Percentiles rank a stretch among this genome's conserved stretches.
These are phyloP conservation scores for Graphiopsis chlorocephala DNA, from an alignment of 2,329 filamentous ascomycete genomes.

Conservation along the genomic window DNA sequence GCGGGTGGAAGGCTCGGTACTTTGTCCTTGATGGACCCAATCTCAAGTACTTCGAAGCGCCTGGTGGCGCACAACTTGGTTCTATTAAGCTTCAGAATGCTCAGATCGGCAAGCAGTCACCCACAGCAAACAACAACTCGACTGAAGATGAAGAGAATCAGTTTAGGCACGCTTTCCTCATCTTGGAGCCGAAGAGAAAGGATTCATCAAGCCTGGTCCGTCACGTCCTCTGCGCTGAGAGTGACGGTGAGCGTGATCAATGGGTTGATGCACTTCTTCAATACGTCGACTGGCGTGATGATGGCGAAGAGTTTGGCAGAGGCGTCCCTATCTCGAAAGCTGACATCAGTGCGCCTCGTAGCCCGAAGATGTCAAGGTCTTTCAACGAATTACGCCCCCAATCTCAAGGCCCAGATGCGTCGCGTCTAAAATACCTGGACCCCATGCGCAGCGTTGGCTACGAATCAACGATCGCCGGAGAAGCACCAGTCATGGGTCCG, in stretches of 20 bases:
- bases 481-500: constrained; percentile 54
- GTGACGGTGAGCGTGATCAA: constrained; percentile 82
- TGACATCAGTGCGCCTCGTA: constrained; percentile 28
- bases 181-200: constrained; percentile 94
- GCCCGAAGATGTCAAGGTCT: constrained; percentile 35
- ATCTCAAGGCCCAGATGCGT: constrained; percentile 20
- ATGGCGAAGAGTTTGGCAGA: constrained; percentile 44
- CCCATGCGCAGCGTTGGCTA: constrained; percentile 48
- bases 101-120: constrained; percentile 89
- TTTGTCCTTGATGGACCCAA: constrained; percentile 68
- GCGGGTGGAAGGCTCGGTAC: constrained; percentile 89
- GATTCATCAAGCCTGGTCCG: constrained; percentile 84
- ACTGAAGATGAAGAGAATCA: constrained; percentile 85
- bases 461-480: constrained; percentile 56
- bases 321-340: constrained; percentile 21
- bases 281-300: constrained; percentile 76
- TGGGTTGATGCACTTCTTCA: constrained; percentile 90
- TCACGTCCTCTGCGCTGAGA: constrained; percentile 94
- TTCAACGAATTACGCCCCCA: constrained; percentile 35
- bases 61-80: constrained; percentile 84
- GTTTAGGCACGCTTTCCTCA: constrained; percentile 92
- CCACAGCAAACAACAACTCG: constrained; percentile 56
- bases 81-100: constrained; percentile 89
- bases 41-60: constrained; percentile 87
- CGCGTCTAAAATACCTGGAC: constrained; percentile 21